A percentile compares a stretch with the other conserved stretches of the same genome.
These are phyloP conservation scores for Fonsecaea monophora DNA, from an alignment of 2,329 filamentous ascomycete genomes.

Conservation along the genomic window DNA sequence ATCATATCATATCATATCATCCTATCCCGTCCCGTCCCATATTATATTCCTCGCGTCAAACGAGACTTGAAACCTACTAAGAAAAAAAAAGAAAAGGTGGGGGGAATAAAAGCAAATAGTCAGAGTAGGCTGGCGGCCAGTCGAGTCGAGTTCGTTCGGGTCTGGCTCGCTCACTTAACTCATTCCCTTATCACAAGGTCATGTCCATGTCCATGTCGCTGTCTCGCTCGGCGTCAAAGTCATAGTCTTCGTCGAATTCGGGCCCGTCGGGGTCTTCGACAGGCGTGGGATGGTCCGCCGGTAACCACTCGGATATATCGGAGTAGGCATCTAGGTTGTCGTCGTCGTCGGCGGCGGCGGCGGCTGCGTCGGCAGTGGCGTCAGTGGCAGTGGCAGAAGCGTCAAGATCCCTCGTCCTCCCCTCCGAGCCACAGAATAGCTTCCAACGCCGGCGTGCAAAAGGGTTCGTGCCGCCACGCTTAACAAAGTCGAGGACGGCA, in stretches of 20 bases:
- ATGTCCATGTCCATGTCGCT: conserved; percentile 26
- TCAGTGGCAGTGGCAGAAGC: too few relatives aligned
- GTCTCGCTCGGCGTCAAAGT: conserved; percentile 23
- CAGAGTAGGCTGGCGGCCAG: too few relatives aligned
- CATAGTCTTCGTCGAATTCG: conserved; percentile 23
- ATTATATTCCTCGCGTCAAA: too few relatives aligned
- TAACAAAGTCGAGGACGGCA: conserved; percentile 21
- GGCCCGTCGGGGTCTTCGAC: conserved; percentile 18
- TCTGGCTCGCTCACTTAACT: too few relatives aligned
- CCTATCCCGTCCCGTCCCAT: too few relatives aligned
- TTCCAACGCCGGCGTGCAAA: conserved; percentile 13
- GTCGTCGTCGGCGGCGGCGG: not conserved
- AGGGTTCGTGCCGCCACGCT: conserved; percentile 25
- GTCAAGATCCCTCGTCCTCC: not conserved
- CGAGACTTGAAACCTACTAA: too few relatives aligned
- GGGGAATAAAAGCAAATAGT: too few relatives aligned
- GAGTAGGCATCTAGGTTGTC: conserved; percentile 18
- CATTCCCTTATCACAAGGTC: not conserved
- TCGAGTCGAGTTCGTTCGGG: too few relatives aligned
- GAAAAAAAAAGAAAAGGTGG: too few relatives aligned
- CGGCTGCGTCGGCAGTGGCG: too few relatives aligned
- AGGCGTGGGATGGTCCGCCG: conserved; percentile 13
- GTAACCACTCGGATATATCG: conserved; percentile 23
- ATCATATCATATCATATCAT: too few relatives aligned
- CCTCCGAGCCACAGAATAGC: not conserved